phyloP scores from a whole-genome alignment of 78 protist genomes.

The Chrysochromulina parva region DNA sequence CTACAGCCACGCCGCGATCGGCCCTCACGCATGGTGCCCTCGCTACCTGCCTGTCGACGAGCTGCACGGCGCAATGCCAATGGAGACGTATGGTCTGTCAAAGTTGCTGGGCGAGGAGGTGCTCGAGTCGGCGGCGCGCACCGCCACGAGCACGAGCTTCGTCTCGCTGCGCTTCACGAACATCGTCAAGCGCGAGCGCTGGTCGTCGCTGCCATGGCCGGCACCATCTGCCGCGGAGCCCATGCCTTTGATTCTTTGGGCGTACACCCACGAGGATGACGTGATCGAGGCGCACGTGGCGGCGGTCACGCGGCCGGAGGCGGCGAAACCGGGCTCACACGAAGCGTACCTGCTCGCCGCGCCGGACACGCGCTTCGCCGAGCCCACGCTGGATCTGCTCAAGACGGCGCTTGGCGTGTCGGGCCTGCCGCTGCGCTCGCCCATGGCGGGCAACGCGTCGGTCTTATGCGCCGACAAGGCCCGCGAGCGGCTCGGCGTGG shows the following conservation, averaged over 20 bases:
- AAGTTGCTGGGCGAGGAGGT: neutral
- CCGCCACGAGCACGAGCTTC: neutral
- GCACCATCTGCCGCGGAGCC: neutral
- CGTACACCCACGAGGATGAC: constrained; percentile 35
- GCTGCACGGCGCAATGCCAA: neutral
- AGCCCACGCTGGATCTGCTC: neutral
- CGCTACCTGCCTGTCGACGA: constrained; percentile 29
- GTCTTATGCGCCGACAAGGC: neutral
- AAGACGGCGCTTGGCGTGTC: neutral
- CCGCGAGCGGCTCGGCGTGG: neutral
- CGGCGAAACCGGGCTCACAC: neutral
- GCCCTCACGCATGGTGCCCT: neutral
- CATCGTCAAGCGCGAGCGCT: constrained; percentile 15
- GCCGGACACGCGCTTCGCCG: constrained; percentile 23
- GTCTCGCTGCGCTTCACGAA: constrained; percentile 34
- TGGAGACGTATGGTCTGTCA: neutral
- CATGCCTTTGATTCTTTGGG: neutral
- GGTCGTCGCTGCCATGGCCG: neutral
- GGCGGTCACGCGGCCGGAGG: neutral
- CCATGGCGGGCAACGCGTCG: constrained; percentile 23
- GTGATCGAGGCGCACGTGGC: constrained; percentile 33
- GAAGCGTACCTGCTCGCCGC: constrained; percentile 23
- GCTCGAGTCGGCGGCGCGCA: constrained; percentile 31
- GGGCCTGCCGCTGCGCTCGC: neutral
- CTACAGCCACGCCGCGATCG: neutral